Conservation (phyloP, 2,329 filamentous ascomycete species). For the Chrysosporium keratinophilum region DNA sequence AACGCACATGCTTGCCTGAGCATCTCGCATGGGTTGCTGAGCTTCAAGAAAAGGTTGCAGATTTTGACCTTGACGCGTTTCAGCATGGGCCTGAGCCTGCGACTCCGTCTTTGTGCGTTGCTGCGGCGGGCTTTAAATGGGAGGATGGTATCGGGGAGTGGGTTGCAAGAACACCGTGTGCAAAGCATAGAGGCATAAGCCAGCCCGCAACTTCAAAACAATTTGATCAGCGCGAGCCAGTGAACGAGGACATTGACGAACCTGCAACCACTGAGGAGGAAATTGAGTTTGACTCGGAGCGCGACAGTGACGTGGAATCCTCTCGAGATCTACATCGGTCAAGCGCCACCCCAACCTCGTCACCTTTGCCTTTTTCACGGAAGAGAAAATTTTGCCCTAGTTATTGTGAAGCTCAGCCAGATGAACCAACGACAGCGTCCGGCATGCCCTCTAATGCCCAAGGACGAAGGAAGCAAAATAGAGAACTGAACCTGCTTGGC, state of each 20-base stretch:
- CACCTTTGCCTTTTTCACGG: background rate
- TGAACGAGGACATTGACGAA: background rate
- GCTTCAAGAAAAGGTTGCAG: constrained; percentile 27
- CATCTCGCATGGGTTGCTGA: constrained; percentile 33
- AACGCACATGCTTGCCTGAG: constrained; percentile 28
- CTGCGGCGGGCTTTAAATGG: constrained; percentile 37
- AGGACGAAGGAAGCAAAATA: background rate
- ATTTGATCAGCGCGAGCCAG: background rate
- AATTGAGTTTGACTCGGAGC: constrained; percentile 3
- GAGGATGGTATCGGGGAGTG: constrained; percentile 50
- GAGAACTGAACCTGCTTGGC: background rate
- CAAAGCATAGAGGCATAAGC: background rate
- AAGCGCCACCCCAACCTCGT: constrained; percentile 6
- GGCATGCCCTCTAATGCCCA: background rate
- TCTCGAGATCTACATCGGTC: background rate
- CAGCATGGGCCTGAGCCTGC: constrained; percentile 12
- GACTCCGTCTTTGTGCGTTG: constrained; percentile 14
- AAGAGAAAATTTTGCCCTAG: constrained; percentile 7
- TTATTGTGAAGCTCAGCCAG: background rate
- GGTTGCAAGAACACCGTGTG: constrained; percentile 33
- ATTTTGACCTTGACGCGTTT: constrained; percentile 15
- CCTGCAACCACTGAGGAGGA: background rate
- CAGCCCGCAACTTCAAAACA: background rate
- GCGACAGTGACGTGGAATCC: constrained; percentile 1
- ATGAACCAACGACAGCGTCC: background rate